These are phyloP conservation scores for Boletus edulis DNA, from an alignment of 768 basidiomycete species.

Conservation along the genomic window DNA sequence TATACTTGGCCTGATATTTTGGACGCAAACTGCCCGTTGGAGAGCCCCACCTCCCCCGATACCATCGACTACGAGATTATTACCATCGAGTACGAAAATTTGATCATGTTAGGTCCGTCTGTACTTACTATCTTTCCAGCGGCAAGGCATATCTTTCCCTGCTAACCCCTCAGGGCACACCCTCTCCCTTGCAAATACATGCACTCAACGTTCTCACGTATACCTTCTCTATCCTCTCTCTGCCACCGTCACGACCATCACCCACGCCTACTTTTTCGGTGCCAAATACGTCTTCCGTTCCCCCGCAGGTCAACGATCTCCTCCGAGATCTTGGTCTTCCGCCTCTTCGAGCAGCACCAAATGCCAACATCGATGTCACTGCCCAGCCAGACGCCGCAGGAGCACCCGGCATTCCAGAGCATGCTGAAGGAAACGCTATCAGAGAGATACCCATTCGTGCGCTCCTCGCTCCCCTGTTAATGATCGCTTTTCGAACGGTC, in stretches of 20 bases:
- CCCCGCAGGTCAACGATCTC: conserved; percentile 55
- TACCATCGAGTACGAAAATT: conserved; percentile 19
- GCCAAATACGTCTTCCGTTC: conserved; percentile 27
- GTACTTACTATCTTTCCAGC: conserved; percentile 15
- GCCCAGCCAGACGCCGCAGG: conserved; percentile 17
- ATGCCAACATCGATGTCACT: conserved; percentile 20
- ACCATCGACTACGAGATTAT: conserved; percentile 34
- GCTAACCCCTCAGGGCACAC: conserved; percentile 39
- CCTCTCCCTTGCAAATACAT: conserved; percentile 60
- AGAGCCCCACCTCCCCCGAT: conserved; percentile 9
- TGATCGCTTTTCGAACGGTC: conserved; percentile 66
- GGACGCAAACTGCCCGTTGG: conserved; percentile 35
- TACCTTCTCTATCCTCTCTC: conserved; percentile 53
- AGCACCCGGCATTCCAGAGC: conserved; percentile 16
- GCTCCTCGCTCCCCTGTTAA: conserved; percentile 60
- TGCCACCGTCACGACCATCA: conserved; percentile 44
- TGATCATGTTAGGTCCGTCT: background rate
- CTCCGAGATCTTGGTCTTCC: conserved; percentile 66
- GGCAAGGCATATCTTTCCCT: conserved; percentile 52
- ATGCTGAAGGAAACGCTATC: conserved; percentile 35
- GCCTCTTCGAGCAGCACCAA: conserved; percentile 40
- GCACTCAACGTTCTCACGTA: conserved; percentile 39
- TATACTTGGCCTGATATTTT: conserved; percentile 44
- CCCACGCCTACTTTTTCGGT: conserved; percentile 29
- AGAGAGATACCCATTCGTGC: conserved; percentile 66